Conservation (phyloP, 225 moss, liverwort and hornwort species). For the Antitrichia curtipendula region DNA sequence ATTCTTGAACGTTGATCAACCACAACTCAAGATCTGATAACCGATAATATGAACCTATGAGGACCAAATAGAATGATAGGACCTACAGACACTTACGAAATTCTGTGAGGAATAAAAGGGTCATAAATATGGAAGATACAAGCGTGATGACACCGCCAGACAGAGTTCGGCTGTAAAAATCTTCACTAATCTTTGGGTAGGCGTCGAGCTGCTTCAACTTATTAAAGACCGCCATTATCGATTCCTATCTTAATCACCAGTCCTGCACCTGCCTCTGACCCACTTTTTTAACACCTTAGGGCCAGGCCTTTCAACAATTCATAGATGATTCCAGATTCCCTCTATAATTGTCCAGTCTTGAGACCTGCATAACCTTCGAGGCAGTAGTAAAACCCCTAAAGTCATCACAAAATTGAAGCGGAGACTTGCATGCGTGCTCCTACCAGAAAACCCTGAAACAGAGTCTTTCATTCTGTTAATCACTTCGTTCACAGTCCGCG, state of each 20-base stretch:
- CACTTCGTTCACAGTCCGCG: not conserved
- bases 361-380: not conserved
- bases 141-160: conserved; percentile 62
- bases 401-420: conserved; percentile 2
- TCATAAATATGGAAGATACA: conserved; percentile 47
- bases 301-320: not conserved
- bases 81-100: conserved; percentile 20
- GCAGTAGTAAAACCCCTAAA: not conserved
- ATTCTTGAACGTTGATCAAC: not conserved
- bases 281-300: not conserved
- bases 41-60: not conserved
- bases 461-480: not conserved
- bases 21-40: not conserved
- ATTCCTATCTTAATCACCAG: not conserved
- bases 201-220: conserved; percentile 60
- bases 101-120: conserved; percentile 51
- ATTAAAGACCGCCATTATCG: conserved; percentile 43
- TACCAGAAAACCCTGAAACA: conserved; percentile 1
- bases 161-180: conserved; percentile 60
- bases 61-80: not conserved
- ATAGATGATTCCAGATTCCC: not conserved
- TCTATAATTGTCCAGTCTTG: not conserved
- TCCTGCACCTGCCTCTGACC: not conserved
- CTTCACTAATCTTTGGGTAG: conserved; percentile 62
- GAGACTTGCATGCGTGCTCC: not conserved